Evolutionary conservation across 805 yeast genomes (phyloP).

Genomic region (Grigorovia jiainica): DNA sequence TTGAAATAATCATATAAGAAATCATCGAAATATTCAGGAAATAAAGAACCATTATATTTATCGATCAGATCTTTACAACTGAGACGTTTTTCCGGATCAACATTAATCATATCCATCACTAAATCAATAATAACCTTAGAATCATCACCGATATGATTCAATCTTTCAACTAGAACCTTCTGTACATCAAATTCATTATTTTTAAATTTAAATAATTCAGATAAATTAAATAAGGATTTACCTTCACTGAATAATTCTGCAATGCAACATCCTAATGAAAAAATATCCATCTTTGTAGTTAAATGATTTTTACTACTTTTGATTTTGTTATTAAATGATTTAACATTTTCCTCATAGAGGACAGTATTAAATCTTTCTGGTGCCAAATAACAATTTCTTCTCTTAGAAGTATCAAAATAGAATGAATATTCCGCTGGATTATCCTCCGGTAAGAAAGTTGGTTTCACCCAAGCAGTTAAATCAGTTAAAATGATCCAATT

Average conservation of each 20-base stretch:
- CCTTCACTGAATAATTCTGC: slow-evolving; percentile 88
- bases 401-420: slow-evolving; percentile 81
- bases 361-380: slow-evolving; percentile 69
- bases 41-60: slow-evolving; percentile 40
- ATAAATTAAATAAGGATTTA: slow-evolving; percentile 71
- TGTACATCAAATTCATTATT: slow-evolving; percentile 54
- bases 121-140: slow-evolving; percentile 39
- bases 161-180: slow-evolving; percentile 26
- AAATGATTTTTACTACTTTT: slow-evolving; percentile 23
- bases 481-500: slow-evolving; percentile 79
- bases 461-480: slow-evolving; percentile 70
- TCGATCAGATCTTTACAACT: slow-evolving; percentile 45
- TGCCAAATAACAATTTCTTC: slow-evolving; percentile 84
- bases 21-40: slow-evolving; percentile 60
- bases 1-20: slow-evolving; percentile 63
- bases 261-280: slow-evolving; percentile 76
- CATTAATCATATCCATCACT: slow-evolving; percentile 51
- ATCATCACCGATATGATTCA: slow-evolving; percentile 30
- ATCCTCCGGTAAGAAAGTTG: slow-evolving; percentile 77
- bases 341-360: slow-evolving; percentile 8
- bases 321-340: slow-evolving; percentile 8
- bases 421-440: slow-evolving; percentile 89
- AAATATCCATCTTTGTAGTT: slow-evolving; percentile 68
- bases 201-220: slow-evolving; percentile 79
- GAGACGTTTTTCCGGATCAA: slow-evolving; percentile 53